Percentiles rank a stretch among this genome's conserved stretches.
phyloP scores from a whole-genome alignment of 2,329 filamentous ascomycete species.

The Lasiodiplodia sp. region DNA sequence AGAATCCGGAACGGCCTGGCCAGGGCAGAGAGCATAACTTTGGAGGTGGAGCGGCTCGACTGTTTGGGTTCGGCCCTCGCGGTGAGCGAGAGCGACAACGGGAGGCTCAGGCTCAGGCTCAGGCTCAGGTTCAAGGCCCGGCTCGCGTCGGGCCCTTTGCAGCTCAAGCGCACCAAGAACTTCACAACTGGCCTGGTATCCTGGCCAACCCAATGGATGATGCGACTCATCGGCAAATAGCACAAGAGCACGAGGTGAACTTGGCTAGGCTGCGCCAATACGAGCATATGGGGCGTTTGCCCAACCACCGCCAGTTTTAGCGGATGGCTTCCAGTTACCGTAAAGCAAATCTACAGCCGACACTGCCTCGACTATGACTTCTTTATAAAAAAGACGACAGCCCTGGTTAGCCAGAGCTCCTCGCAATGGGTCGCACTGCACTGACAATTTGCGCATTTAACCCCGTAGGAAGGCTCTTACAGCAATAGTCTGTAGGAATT shows the following conservation, averaged over 20 bases:
- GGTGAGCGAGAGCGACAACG: neutral
- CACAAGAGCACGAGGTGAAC: neutral
- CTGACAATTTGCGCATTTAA: neutral
- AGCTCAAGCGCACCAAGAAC: neutral
- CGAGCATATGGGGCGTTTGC: neutral
- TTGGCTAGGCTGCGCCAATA: neutral
- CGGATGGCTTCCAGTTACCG: neutral
- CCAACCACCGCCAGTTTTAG: neutral
- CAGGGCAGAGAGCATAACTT: neutral
- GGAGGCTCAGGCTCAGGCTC: neutral
- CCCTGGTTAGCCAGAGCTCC: neutral
- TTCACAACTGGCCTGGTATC: neutral
- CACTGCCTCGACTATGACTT: neutral
- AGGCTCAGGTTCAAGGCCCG: neutral
- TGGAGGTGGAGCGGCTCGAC: neutral
- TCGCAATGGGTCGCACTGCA: neutral
- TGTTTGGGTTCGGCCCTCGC: neutral
- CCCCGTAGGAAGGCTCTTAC: neutral
- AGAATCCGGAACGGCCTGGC: neutral
- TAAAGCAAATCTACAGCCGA: neutral
- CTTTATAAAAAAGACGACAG: neutral
- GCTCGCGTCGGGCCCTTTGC: neutral
- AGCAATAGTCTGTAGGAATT: neutral
- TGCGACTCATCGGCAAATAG: neutral
- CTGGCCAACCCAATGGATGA: neutral